A percentile compares a stretch with the other conserved stretches of the same genome.
phyloP scores from a whole-genome alignment of 768 basidiomycete species.

The Boletus tylopilopsis region DNA sequence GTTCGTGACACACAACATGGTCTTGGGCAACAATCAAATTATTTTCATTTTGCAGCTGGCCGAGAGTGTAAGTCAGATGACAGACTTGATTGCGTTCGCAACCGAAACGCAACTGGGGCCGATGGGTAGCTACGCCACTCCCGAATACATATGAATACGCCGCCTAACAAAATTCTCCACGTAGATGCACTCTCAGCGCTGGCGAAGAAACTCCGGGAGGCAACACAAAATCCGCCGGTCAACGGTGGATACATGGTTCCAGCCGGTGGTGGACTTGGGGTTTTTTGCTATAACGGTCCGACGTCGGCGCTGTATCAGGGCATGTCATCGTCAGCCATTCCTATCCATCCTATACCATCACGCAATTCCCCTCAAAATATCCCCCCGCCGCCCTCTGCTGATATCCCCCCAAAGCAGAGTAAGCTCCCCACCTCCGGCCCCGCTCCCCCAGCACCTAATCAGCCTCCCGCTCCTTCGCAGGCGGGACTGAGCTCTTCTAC shows the following conservation, averaged over 20 bases:
- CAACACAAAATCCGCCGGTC: constrained; percentile 7
- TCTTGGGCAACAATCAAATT: constrained; percentile 2
- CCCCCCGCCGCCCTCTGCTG: constrained; percentile 42
- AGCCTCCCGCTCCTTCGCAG: constrained; percentile 38
- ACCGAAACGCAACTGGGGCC: constrained; percentile 55
- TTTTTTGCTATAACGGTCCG: constrained; percentile 27
- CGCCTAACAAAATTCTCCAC: constrained; percentile 21
- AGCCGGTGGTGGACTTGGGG: constrained; percentile 19
- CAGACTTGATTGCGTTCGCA: constrained; percentile 68
- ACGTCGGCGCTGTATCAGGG: constrained; percentile 45
- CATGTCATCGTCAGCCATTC: constrained; percentile 39
- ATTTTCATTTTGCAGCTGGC: constrained; percentile 49
- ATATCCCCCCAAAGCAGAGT: constrained; percentile 60
- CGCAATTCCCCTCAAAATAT: constrained; percentile 49
- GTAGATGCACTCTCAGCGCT: constrained; percentile 43
- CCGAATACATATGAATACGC: constrained; percentile 24
- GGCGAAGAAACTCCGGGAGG: constrained; percentile 38
- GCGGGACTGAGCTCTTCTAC: constrained; percentile 43
- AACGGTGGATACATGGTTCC: constrained; percentile 20
- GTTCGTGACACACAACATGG: constrained; percentile 33
- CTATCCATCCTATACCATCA: constrained; percentile 41
- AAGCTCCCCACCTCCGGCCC: constrained; percentile 49
- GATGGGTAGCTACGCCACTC: constrained; percentile 48
- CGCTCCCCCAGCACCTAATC: constrained; percentile 38
- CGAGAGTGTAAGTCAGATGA: constrained; percentile 79